Evolutionary conservation across 768 basidiomycete species (phyloP), one percentile per base, ranked within the genome.

Genomic region (Mycena maculata): DNA sequence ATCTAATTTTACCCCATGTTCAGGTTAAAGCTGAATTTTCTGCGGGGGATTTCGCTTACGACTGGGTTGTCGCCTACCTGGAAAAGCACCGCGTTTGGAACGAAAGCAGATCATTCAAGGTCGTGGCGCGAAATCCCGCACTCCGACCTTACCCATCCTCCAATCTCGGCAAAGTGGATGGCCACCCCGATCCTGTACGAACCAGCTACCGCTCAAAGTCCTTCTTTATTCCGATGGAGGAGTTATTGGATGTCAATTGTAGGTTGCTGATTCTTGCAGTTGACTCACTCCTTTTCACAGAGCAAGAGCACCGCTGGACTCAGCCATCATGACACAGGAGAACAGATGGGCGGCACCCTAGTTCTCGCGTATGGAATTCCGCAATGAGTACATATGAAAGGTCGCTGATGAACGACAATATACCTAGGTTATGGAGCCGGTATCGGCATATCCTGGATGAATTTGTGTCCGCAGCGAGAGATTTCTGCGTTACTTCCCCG

Each of bases 211-310:
- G 28, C 50, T 20, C 64, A 65, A 22, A 64, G 52, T n/a, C 57
- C 68, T 0, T 38, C 68, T 16, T 39, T 69, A 1, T 69, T 69
- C 50, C 62, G 63, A 2, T 69, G 68, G 68, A 30, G 52, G 30
- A 63, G 68, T 2, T 69, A 69, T 45, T 69, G 68, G 68, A 69
- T 69, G 54, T 49, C 68, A 1, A 59, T 69, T 15, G 68, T 65
- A 23, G 25, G 66, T 20, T 41, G 9, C 16, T 39, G 4, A 41
- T 20, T 42, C 9, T 9, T 4, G 9, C 11, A 41, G 13, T 36
- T 44, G 11, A 23, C 28, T n/a, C n/a, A n/a, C 18, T 2, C 5
- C 18, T 36, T 36, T 6, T 13, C 8, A 36, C 42, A 69, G 68
- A 65, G 20, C 10, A 69, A 69, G 36, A 44, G 28, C 25, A 28